Percentiles rank a stretch among this genome's conserved stretches.
These are phyloP conservation scores for Pholiota microspora DNA, from an alignment of 768 basidiomycete genomes.

Conservation along the genomic window DNA sequence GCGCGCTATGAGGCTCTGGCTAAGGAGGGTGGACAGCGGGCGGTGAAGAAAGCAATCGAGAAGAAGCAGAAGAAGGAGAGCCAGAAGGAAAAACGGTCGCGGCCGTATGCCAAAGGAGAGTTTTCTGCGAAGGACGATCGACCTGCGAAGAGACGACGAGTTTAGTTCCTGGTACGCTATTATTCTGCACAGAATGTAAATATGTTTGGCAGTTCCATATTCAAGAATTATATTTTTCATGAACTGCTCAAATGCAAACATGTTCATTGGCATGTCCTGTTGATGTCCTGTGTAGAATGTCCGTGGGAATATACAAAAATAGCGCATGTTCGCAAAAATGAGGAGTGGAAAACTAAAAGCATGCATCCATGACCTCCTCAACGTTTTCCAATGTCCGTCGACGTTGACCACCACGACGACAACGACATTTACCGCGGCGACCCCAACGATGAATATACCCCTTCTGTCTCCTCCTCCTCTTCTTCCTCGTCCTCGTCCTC, in stretches of 20 bases:
- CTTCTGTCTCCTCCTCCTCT: conserved; percentile 35
- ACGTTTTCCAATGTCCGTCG: conserved; percentile 20
- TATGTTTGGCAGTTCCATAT: no score
- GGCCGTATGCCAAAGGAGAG: conserved; percentile 54
- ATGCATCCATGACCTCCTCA: not conserved
- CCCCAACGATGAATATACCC: conserved; percentile 22
- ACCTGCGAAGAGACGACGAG: conserved; percentile 5
- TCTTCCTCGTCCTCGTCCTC: conserved; percentile 41
- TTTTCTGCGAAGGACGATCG: conserved; percentile 9
- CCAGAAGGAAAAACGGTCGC: conserved; percentile 86
- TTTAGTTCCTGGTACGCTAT: not conserved
- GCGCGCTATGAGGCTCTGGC: conserved; percentile 82
- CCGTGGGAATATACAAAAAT: conserved; percentile 11
- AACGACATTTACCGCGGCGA: conserved; percentile 65
- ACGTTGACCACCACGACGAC: conserved; percentile 25
- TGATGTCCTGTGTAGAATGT: no score
- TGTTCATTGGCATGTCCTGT: no score
- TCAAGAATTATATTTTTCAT: no score
- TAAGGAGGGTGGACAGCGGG: conserved; percentile 69
- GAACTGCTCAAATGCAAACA: no score
- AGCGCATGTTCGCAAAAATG: conserved; percentile 14
- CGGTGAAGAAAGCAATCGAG: conserved; percentile 85
- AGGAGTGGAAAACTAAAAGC: not conserved
- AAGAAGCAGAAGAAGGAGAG: conserved; percentile 85
- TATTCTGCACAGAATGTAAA: no score